Base-by-base conservation (phyloP, 2,329 filamentous ascomycete genomes). In the Ploettnerulaceae sp. region DNA sequence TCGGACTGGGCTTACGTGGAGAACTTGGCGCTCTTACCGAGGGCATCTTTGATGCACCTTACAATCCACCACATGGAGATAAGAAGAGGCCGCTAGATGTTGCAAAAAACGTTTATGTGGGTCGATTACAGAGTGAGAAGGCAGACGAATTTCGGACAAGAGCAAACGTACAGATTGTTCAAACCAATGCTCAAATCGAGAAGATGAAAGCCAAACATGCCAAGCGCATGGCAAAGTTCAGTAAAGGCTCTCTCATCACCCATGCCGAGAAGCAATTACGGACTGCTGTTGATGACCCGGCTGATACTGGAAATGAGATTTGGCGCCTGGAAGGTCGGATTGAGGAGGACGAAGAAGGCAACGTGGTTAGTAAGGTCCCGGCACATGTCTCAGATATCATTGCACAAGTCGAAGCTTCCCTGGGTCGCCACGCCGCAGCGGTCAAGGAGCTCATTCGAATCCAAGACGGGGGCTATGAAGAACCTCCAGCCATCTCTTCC, bases 111-210 rank as follows among this genome's bases (percentile, higher is more conserved):
- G 33, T 24, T 9, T 44, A 44, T 36, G 73, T 79, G 11, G 78
- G 79, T 17, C 82, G 78, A 49, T 69, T 96, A 41, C 84, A 89
- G 49, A 69, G 81, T 2, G 85, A 79, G n/a, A 80, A 91, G 59
- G 80, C 90, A 1, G 83, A 88, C 34, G 84, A 93, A 57, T 96
- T 97, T 66, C 82, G 85, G 47, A 84, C 85, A 61, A 81, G 89
- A 26, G 86, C 90, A 2, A 71, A 78, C 17, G 79, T 84, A 37
- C 84, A 86, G 61, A 75, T 93, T 8, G 75, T 79, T 7, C 78
- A 85, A 21, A 85, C 87, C 40, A 80, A 86, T 51, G 79, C 79
- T 1, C 90, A 97, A 59, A 89, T 97, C 45, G 85, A 90, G 57
- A 82, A 80, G 57, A 82, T 97, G 77, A 88, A 89, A 66, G 78